Conservation (phyloP, 192 early-diverging fungal species). For the Entomortierella chlamydospora region DNA sequence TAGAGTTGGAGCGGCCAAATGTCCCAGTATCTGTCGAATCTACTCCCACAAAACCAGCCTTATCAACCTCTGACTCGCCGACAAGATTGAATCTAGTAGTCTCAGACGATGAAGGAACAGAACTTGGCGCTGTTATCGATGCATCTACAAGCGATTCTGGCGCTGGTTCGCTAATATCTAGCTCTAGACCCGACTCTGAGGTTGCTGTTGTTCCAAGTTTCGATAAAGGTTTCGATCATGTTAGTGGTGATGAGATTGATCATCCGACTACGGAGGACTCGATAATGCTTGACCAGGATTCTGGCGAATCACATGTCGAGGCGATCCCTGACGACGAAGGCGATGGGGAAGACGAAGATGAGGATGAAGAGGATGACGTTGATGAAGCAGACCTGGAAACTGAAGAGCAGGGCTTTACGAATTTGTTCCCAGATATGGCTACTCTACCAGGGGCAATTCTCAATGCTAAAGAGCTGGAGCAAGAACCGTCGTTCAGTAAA, state of each 20-base stretch:
- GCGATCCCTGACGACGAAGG: not conserved
- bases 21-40: not conserved
- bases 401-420: constrained; percentile 60
- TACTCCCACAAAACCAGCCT: not conserved
- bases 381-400: constrained; percentile 54
- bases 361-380: constrained; percentile 22
- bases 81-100: not conserved
- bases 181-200: not conserved
- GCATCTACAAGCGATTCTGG: not conserved
- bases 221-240: not conserved
- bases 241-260: not conserved
- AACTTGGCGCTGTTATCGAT: not conserved
- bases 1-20: not conserved
- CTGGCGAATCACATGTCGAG: not conserved
- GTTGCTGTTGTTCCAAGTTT: not conserved
- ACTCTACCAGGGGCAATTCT: constrained; percentile 33
- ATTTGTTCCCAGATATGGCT: constrained; percentile 46
- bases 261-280: not conserved
- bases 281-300: not conserved
- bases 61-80: not conserved
- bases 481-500: constrained; percentile 1
- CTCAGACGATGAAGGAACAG: not conserved
- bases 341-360: constrained; percentile 20
- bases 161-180: not conserved
- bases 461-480: constrained; percentile 7